phyloP scores from a whole-genome alignment of 192 early-diverging fungal genomes.

The Umbelopsis sp. region DNA sequence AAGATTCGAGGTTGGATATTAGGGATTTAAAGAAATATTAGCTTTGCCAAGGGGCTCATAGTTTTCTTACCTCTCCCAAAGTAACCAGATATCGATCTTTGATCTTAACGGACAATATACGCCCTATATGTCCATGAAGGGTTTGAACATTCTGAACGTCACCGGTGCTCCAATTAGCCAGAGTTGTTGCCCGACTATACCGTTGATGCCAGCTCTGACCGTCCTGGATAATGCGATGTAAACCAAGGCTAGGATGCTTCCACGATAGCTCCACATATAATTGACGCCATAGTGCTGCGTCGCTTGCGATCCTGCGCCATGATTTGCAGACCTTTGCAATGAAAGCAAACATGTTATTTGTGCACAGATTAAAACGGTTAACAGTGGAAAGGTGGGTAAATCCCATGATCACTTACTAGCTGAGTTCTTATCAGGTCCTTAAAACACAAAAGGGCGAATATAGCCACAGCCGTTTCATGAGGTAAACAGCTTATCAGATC shows the following conservation, averaged over 20 bases:
- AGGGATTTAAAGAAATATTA: background rate
- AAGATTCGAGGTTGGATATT: background rate
- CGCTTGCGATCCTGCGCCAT: conserved; percentile 31
- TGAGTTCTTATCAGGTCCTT: conserved; percentile 34
- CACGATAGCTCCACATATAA: conserved; percentile 18
- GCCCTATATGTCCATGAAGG: conserved; percentile 15
- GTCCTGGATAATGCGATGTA: conserved; percentile 5
- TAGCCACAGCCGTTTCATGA: conserved; percentile 25
- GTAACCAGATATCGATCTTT: conserved; percentile 27
- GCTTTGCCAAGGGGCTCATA: background rate
- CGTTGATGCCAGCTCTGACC: conserved; percentile 29
- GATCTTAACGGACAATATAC: conserved; percentile 31
- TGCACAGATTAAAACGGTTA: no score
- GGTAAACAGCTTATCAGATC: conserved; percentile 28
- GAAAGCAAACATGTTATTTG: background rate
- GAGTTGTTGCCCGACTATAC: conserved; percentile 27
- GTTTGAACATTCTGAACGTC: conserved; percentile 23
- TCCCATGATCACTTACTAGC: conserved; percentile 31
- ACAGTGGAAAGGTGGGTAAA: background rate
- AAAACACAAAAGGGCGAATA: conserved; percentile 28
- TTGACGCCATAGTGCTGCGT: conserved; percentile 30
- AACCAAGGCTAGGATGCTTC: conserved; percentile 26
- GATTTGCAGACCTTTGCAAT: conserved; percentile 31
- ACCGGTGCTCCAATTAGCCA: conserved; percentile 34
- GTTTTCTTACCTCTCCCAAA: conserved; percentile 27